Evolutionary conservation across 2,329 filamentous ascomycete species (phyloP).

Genomic region (Claviceps sp.): DNA sequence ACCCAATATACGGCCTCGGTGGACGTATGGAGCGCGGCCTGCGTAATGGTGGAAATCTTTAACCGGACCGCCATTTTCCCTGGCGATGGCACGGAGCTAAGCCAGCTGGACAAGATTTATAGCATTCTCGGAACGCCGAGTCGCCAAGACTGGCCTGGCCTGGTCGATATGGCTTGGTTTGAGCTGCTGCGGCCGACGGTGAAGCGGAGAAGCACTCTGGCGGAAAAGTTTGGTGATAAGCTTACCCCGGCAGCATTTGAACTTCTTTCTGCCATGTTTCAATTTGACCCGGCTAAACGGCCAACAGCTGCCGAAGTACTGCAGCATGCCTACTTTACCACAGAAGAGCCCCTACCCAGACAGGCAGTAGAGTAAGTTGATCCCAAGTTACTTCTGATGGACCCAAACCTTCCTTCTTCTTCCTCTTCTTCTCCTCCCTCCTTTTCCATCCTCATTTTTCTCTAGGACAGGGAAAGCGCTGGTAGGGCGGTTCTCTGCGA

Average conservation of each 20-base stretch:
- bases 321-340: slow-evolving; percentile 75
- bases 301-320: slow-evolving; percentile 77
- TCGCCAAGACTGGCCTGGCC: slow-evolving; percentile 69
- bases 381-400: not conserved
- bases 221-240: slow-evolving; percentile 66
- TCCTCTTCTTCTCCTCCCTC: not conserved
- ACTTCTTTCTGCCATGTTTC: slow-evolving; percentile 71
- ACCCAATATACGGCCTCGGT: slow-evolving; percentile 83
- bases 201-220: slow-evolving; percentile 61
- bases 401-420: not conserved
- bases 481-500: no score
- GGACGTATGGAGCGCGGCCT: slow-evolving; percentile 94
- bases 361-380: slow-evolving; percentile 67
- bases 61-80: slow-evolving; percentile 88
- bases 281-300: slow-evolving; percentile 72
- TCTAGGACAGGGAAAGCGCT: not conserved
- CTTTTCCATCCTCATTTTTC: not conserved
- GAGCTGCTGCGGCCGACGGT: slow-evolving; percentile 73
- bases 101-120: slow-evolving; percentile 95
- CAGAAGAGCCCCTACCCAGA: slow-evolving; percentile 62
- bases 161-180: slow-evolving; percentile 95
- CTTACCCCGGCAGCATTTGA: slow-evolving; percentile 74
- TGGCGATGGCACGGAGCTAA: slow-evolving; percentile 89
- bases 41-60: slow-evolving; percentile 94
- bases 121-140: slow-evolving; percentile 80